Conservation (phyloP, 139 green algal species). For the Pycnococcus provasolii region DNA sequence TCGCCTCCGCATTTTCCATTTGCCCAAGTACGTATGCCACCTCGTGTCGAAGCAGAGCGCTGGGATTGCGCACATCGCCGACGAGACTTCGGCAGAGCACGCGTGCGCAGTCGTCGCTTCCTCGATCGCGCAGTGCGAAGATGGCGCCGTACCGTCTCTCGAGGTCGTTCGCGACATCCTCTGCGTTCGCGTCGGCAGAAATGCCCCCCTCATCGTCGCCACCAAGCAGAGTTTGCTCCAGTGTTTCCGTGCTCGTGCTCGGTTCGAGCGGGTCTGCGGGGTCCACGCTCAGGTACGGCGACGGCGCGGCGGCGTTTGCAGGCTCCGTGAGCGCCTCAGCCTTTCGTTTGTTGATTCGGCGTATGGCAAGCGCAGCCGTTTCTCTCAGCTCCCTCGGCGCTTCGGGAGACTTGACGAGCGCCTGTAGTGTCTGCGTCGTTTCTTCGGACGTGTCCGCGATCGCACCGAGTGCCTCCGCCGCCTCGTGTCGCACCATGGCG, state of each 20-base stretch:
- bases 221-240: not conserved
- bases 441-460: conserved; percentile 18
- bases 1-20: conserved; percentile 62
- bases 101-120: conserved; percentile 56
- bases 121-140: conserved; percentile 88
- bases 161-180: too few species aligned
- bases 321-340: too few species aligned
- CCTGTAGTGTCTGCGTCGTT: too few species aligned
- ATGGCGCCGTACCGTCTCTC: conserved; percentile 70
- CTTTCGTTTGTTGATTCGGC: conserved; percentile 55
- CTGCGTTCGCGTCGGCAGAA: conserved; percentile 5
- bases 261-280: not conserved
- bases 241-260: not conserved
- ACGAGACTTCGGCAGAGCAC: conserved; percentile 38
- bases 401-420: conserved; percentile 8
- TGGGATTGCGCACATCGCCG: conserved; percentile 10
- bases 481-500: conserved; percentile 61
- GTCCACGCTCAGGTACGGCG: conserved; percentile 77
- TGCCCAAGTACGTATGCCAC: conserved; percentile 94
- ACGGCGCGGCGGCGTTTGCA: too few species aligned
- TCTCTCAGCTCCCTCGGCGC: conserved; percentile 70
- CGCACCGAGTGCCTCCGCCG: conserved; percentile 32
- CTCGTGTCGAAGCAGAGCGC: conserved; percentile 38
- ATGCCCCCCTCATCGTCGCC: not conserved
- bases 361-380: conserved; percentile 88